Evolutionary conservation across 345 rosid species (phyloP).

Genomic region (Salix viminalis): DNA sequence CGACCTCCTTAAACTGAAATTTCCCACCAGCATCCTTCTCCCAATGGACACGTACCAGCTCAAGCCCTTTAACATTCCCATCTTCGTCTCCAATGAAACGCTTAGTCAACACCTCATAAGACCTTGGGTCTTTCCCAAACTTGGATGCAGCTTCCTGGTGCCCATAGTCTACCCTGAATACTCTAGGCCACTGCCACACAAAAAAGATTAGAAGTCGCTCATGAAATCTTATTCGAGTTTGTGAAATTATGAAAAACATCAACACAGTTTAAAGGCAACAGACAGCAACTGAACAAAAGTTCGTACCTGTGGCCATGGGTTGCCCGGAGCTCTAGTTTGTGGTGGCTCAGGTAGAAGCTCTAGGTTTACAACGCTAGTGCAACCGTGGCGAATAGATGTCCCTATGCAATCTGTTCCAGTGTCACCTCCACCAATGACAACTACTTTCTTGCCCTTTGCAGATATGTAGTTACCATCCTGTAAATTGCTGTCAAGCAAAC

Average conservation of each 20-base stretch:
- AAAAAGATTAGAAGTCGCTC: background rate
- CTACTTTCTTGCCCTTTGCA: constrained; percentile 87
- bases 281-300: background rate
- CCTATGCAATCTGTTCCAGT: constrained; percentile 98
- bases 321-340: constrained; percentile 74
- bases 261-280: background rate
- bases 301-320: constrained; percentile 99
- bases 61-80: constrained; percentile 81
- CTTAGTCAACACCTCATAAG: constrained; percentile 89
- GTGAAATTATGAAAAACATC: background rate
- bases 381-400: constrained; percentile 95
- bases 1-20: constrained; percentile 79
- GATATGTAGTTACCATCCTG: constrained; percentile 81
- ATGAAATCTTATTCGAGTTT: background rate
- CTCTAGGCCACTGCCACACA: constrained; percentile 83
- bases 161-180: constrained; percentile 91
- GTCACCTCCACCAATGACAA: constrained; percentile 99
- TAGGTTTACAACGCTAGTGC: constrained; percentile 63
- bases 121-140: constrained; percentile 90
- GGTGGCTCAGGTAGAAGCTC: constrained; percentile 98
- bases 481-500: constrained; percentile 87
- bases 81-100: constrained; percentile 79
- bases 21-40: constrained; percentile 85
- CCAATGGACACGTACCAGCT: constrained; percentile 67
- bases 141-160: constrained; percentile 86